Conservation (phyloP, 352 stramenopile genomes). For the Stephanocyclus meneghinianus region DNA sequence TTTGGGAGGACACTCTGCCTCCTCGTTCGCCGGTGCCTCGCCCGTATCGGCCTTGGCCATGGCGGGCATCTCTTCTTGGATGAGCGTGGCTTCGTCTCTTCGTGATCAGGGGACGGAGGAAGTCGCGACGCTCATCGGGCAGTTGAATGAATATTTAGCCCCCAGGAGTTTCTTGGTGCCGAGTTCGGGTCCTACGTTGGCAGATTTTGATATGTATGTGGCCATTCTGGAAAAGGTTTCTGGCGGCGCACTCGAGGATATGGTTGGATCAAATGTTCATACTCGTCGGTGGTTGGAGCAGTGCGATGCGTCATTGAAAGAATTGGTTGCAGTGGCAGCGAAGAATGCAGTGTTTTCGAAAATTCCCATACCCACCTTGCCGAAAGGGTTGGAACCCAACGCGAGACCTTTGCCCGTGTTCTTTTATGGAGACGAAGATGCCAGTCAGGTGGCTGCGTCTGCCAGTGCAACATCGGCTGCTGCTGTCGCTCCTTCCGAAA, state of each 20-base stretch:
- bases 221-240: constrained; percentile 31
- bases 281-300: constrained; percentile 57
- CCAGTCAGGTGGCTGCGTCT: constrained; percentile 9
- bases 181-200: constrained; percentile 47
- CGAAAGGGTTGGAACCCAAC: constrained; percentile 21
- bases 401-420: constrained; percentile 52
- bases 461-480: background rate
- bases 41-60: constrained; percentile 52
- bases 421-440: constrained; percentile 62
- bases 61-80: constrained; percentile 66
- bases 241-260: constrained; percentile 6
- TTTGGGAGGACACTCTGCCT: constrained; percentile 56
- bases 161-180: constrained; percentile 64
- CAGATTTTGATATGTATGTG: constrained; percentile 70
- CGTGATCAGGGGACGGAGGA: constrained; percentile 6
- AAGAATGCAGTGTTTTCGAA: constrained; percentile 30
- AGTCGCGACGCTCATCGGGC: constrained; percentile 33
- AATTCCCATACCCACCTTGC: constrained; percentile 14
- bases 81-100: constrained; percentile 63
- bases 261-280: constrained; percentile 22
- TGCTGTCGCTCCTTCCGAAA: background rate
- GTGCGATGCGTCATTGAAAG: constrained; percentile 35
- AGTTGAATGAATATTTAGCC: constrained; percentile 64
- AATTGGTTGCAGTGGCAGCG: constrained; percentile 18
- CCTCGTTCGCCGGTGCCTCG: constrained; percentile 26